Conservation (phyloP, 345 rosid species). For the Arabis alpina region DNA sequence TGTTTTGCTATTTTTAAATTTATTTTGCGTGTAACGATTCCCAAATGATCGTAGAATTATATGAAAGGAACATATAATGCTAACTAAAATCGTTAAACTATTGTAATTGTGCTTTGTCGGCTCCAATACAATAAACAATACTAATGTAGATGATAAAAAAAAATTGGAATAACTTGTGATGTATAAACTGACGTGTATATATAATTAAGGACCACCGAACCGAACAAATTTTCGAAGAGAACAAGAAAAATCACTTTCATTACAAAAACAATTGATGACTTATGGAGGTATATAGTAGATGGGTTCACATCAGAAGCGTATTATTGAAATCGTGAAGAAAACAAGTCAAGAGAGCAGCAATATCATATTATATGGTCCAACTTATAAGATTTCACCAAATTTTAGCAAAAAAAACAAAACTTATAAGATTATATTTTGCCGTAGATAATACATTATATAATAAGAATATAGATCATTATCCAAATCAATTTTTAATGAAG, state of each 20-base stretch:
- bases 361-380: constrained; percentile 33
- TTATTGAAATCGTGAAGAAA: constrained; percentile 40
- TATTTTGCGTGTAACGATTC: constrained; percentile 30
- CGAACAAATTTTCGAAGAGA: constrained; percentile 5
- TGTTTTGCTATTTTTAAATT: not conserved
- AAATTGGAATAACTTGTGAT: not conserved
- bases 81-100: not conserved
- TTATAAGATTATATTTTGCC: not conserved
- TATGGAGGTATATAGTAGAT: constrained; percentile 22
- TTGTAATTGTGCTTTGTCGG: constrained; percentile 24
- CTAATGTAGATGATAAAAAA: not conserved
- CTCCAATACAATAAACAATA: not conserved
- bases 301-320: constrained; percentile 41
- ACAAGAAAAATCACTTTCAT: not conserved
- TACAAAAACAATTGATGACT: constrained; percentile 13
- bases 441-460: constrained; percentile 15
- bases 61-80: constrained; percentile 41
- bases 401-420: too few relatives aligned
- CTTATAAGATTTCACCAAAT: not conserved
- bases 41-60: constrained; percentile 33
- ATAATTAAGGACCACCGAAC: constrained; percentile 33
- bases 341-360: constrained; percentile 42
- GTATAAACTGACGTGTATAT: constrained; percentile 24
- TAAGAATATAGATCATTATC: constrained; percentile 31
- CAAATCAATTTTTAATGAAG: constrained; percentile 14